Evolutionary conservation across 345 rosid genomes (phyloP).

Genomic region (Arabis hirsuta): DNA sequence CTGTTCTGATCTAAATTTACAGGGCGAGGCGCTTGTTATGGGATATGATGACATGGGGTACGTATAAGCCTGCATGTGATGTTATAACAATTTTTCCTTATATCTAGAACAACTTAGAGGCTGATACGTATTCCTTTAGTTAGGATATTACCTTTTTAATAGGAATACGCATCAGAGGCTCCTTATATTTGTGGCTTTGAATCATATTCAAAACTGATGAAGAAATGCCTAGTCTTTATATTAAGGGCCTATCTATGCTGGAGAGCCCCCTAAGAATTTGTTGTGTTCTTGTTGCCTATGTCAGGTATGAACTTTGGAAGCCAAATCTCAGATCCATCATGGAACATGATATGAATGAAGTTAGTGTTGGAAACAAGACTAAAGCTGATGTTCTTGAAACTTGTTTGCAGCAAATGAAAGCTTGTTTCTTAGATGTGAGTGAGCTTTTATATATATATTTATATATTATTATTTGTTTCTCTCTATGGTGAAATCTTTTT

Average conservation of each 20-base stretch:
- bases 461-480: background rate
- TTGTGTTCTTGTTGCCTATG: conserved; percentile 19
- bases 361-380: conserved; percentile 78
- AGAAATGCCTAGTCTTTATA: background rate
- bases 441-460: background rate
- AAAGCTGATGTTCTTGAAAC: conserved; percentile 82
- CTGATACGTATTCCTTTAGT: too few relatives aligned
- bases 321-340: conserved; percentile 95
- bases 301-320: conserved; percentile 96
- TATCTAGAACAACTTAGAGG: conserved; percentile 12
- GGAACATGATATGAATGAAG: conserved; percentile 96
- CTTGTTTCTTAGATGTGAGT: conserved; percentile 94
- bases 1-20: conserved; percentile 44
- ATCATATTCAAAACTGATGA: background rate
- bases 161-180: background rate
- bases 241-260: conserved; percentile 18
- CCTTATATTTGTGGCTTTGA: conserved; percentile 21
- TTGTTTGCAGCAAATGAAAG: conserved; percentile 97
- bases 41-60: conserved; percentile 99
- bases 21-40: conserved; percentile 99
- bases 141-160: too few relatives aligned
- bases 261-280: conserved; percentile 24
- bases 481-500: background rate
- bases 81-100: background rate
- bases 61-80: conserved; percentile 39